phyloP scores from a whole-genome alignment of 352 stramenopile species.

The Phytophthora nicotianae region DNA sequence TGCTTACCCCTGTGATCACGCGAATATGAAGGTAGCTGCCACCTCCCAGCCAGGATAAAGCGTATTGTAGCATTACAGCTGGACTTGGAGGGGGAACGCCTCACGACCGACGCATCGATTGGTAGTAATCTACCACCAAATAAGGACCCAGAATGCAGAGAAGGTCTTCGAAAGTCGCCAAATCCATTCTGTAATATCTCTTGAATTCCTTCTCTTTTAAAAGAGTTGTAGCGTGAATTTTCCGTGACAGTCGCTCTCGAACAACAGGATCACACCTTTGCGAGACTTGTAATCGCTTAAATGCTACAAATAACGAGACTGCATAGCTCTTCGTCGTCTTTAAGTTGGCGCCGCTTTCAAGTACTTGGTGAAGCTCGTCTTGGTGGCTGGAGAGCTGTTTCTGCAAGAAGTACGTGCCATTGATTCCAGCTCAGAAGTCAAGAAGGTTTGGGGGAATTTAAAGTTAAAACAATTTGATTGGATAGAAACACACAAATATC shows the following conservation, averaged over 20 bases:
- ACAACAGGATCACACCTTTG: neutral
- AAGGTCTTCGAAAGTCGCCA: neutral
- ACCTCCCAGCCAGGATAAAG: neutral
- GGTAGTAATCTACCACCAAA: neutral
- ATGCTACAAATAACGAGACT: neutral
- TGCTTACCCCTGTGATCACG: neutral
- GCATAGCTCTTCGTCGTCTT: neutral
- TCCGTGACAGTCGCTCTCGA: neutral
- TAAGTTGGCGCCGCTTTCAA: no score
- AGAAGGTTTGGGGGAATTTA: no score
- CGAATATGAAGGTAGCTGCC: neutral
- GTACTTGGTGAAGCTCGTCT: no score
- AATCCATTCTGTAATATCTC: neutral
- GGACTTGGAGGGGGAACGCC: no score
- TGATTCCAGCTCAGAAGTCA: no score
- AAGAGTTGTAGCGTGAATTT: neutral
- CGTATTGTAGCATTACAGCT: neutral
- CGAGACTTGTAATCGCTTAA: neutral
- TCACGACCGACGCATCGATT: neutral
- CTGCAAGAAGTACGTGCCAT: no score
- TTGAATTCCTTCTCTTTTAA: neutral
- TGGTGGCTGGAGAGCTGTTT: no score
- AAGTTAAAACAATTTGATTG: no score
- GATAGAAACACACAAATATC: no score
- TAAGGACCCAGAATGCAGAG: neutral